Base-by-base conservation (phyloP, 305 asterid species). In the Fraxinus albicans region DNA sequence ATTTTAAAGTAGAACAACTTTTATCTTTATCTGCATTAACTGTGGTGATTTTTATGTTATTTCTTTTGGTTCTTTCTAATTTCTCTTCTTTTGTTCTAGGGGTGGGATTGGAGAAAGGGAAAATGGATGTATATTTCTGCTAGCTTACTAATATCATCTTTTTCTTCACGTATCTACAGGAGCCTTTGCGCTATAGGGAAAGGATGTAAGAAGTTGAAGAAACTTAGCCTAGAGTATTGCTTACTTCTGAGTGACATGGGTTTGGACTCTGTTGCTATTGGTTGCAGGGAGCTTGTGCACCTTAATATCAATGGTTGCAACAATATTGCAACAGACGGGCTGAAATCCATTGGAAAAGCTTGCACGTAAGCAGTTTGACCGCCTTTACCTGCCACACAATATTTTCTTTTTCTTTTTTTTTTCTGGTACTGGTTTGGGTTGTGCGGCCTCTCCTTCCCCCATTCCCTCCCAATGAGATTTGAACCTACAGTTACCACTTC, bases 401-500 rank as follows among this genome's bases (percentile, higher is more conserved):
- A 42, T 42, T 42, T 42, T 42, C 53, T 42, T n/a, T 70, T 82
- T 77, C 12, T 38, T 73, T 29, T 29, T 29, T 29, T 67, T 8
- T 77, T 55, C 78, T 0, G 47, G 35, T 12, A 2, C 2, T 65
- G 44, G 67, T 83, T 19, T 53, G 75, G 77, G 73, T 55, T 55
- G 72, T 77, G 25, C 34, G 9, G 6, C 27, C 38, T 76, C 40
- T 38, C 78, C 73, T 67, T 17, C 63, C 80, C 44, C n/a, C 42
- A 42, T 36, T 63, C 60, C 55, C 77, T 53, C 44, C 78, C 4
- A 34, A 34, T 38, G 44, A 38, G 44, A 38, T 38, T 38, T 74
- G 78, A 34, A 40, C 78, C 8, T 35, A 44, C 53, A 42, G 4
- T 42, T 42, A 74, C 53, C 55, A 65, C 86, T 38, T 27, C 79